These are phyloP conservation scores for Pilobolus umbonatus DNA, from an alignment of 192 early-diverging fungal species.

Conservation along the genomic window DNA sequence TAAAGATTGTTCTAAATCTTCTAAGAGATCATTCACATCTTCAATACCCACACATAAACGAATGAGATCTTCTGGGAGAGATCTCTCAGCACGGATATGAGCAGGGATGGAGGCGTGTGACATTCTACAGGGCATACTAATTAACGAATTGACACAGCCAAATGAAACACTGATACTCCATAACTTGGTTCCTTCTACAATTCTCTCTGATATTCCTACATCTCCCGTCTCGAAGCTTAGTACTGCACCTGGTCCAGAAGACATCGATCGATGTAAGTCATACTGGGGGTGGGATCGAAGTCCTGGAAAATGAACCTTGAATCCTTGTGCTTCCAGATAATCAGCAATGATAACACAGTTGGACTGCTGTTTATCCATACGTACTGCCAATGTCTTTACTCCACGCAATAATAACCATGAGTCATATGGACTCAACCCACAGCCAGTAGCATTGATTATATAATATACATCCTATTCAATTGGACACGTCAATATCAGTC, in stretches of 20 bases:
- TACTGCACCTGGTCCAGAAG: constrained; percentile 87
- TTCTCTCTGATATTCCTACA: constrained; percentile 65
- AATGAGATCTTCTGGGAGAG: constrained; percentile 95
- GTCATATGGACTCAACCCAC: constrained; percentile 87
- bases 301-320: constrained; percentile 90
- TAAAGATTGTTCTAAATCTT: constrained; percentile 80
- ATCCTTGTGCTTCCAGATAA: constrained; percentile 73
- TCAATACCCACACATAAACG: constrained; percentile 96
- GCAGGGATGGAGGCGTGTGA: constrained; percentile 95
- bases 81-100: constrained; percentile 78
- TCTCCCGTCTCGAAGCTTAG: constrained; percentile 93
- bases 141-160: constrained; percentile 97
- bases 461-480: constrained; percentile 70
- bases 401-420: constrained; percentile 91
- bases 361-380: constrained; percentile 92
- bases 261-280: constrained; percentile 71
- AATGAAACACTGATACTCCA: constrained; percentile 96
- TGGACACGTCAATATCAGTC: not conserved
- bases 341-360: constrained; percentile 76
- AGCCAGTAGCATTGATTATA: constrained; percentile 93
- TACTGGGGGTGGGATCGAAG: constrained; percentile 78
- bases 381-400: constrained; percentile 92
- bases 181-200: constrained; percentile 78
- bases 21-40: constrained; percentile 84
- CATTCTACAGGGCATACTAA: constrained; percentile 98